phyloP scores from a whole-genome alignment of 2,329 filamentous ascomycete genomes.

The Claviceps sp. region DNA sequence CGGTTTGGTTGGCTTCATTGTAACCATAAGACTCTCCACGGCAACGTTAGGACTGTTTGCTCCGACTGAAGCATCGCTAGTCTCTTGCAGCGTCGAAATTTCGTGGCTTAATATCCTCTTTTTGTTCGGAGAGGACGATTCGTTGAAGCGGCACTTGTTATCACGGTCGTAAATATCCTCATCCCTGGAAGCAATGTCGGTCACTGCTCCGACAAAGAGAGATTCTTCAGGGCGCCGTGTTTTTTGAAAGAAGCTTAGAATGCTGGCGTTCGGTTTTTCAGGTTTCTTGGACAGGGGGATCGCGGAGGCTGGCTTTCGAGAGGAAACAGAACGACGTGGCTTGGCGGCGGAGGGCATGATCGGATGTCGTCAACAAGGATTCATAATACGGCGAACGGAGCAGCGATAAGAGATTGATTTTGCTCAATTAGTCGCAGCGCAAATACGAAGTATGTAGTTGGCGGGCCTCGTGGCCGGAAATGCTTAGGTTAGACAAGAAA shows the following conservation, averaged over 20 bases:
- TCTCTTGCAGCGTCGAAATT: background rate
- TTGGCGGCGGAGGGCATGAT: constrained; percentile 23
- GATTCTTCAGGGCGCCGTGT: constrained; percentile 43
- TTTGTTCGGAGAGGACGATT: constrained; percentile 20
- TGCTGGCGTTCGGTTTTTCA: constrained; percentile 45
- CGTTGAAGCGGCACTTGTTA: constrained; percentile 18
- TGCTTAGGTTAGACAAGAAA: background rate
- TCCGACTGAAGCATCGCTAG: background rate
- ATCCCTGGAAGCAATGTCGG: constrained; percentile 11
- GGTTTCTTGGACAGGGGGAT: constrained; percentile 20
- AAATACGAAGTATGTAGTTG: background rate
- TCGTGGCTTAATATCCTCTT: constrained; percentile 17
- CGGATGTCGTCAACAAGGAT: constrained; percentile 2
- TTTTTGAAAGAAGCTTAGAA: constrained; percentile 65
- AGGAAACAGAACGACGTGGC: constrained; percentile 17
- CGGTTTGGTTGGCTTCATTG: constrained; percentile 7
- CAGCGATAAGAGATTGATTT: background rate
- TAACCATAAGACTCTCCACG: background rate
- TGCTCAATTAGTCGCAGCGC: background rate
- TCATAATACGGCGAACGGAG: background rate
- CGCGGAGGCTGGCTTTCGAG: constrained; percentile 16
- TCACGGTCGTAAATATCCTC: constrained; percentile 17
- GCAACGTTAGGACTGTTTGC: background rate
- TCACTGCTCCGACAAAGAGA: constrained; percentile 35
- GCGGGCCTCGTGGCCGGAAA: background rate